phyloP scores from a whole-genome alignment of 148 eudicot species.

The Vaccinium corymbosum region DNA sequence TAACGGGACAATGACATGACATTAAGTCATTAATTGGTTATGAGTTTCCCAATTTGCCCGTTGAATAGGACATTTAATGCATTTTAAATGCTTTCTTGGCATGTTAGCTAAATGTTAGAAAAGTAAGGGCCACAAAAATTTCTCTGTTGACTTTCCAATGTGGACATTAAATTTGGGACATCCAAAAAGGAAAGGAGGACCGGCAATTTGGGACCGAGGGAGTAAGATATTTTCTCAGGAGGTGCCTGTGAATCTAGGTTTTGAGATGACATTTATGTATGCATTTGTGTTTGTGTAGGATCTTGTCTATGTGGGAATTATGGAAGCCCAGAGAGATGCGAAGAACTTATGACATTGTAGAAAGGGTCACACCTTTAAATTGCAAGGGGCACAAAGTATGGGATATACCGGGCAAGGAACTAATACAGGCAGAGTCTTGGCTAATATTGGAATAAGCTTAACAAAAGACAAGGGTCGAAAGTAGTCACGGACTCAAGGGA shows the following conservation, averaged over 20 bases:
- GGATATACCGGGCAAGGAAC: not conserved
- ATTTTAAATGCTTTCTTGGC: no score
- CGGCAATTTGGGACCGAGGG: no score
- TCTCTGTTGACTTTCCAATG: no score
- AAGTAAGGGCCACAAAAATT: no score
- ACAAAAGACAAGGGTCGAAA: not conserved
- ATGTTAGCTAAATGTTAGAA: no score
- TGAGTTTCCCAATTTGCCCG: no score
- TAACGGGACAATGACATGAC: no score
- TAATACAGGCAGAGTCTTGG: not conserved
- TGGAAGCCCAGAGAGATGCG: not conserved
- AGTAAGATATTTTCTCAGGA: not conserved
- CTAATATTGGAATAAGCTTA: not conserved
- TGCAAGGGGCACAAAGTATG: not conserved
- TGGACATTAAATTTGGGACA: no score
- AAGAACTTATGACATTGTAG: not conserved
- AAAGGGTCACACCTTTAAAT: not conserved
- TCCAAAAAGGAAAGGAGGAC: no score
- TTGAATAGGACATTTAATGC: no score
- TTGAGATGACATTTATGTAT: not conserved
- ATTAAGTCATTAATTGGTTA: no score
- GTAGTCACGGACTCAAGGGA: not conserved
- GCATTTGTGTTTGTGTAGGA: not conserved
- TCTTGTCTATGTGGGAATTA: not conserved
- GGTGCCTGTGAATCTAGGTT: not conserved